Conservation (phyloP, 768 basidiomycete genomes). For the Phaffia tasmanica region DNA sequence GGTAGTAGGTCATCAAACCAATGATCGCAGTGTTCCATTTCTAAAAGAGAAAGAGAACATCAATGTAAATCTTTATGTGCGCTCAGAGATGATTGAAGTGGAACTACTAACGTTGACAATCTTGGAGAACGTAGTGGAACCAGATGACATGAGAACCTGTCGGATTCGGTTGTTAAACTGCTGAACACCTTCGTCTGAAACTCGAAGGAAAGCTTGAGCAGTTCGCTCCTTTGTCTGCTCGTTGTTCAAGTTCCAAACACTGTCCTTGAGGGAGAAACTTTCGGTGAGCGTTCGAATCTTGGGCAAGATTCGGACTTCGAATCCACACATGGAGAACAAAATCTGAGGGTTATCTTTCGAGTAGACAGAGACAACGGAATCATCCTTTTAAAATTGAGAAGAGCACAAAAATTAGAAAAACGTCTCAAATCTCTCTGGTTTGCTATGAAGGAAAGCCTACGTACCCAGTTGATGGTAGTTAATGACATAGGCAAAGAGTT, state of each 20-base stretch:
- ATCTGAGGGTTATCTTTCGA: slow-evolving; percentile 96
- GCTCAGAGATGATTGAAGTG: not conserved
- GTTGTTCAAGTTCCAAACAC: slow-evolving; percentile 63
- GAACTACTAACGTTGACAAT: slow-evolving; percentile 53
- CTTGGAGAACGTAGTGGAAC: slow-evolving; percentile 96
- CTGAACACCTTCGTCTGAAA: slow-evolving; percentile 90
- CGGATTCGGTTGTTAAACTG: slow-evolving; percentile 96
- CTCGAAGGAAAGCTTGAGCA: slow-evolving; percentile 92
- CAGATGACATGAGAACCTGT: slow-evolving; percentile 89
- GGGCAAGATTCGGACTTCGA: slow-evolving; percentile 93
- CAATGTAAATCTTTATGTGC: not conserved
- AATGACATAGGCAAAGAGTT: slow-evolving; percentile 88
- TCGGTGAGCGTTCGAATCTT: slow-evolving; percentile 88
- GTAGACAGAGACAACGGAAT: slow-evolving; percentile 76
- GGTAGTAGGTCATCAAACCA: slow-evolving; percentile 94
- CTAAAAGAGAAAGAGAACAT: slow-evolving; percentile 42
- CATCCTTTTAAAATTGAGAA: slow-evolving; percentile 9
- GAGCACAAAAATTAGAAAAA: too few species aligned
- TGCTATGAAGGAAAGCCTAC: not conserved
- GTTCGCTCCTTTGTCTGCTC: slow-evolving; percentile 96
- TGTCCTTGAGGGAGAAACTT: slow-evolving; percentile 81
- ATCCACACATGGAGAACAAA: slow-evolving; percentile 97
- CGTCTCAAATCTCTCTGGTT: slow-evolving; percentile 55
- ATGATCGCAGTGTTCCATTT: slow-evolving; percentile 96
- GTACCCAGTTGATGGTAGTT: slow-evolving; percentile 91